Evolutionary conservation across 495 filamentous ascomycete species (phyloP), one percentile per base, ranked within the genome.

Genomic region (Tuber borchii): DNA sequence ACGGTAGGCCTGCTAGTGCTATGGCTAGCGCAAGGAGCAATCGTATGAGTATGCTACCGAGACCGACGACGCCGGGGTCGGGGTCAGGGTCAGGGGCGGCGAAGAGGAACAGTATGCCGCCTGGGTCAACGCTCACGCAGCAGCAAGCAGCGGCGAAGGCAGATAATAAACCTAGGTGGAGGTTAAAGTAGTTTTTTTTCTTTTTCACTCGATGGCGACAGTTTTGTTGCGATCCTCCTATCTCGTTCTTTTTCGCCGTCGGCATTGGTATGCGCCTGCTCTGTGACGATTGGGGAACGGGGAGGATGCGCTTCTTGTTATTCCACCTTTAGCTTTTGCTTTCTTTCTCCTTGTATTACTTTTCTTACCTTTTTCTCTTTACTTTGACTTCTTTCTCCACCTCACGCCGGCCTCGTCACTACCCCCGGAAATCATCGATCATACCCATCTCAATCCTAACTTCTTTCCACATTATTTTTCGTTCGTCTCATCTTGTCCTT

Each of bases 11-110:
- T 46, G 78, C 81, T 22, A 83, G 81, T 43, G 78, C 81, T 10
- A 72, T 83, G 74, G 76, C 74, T 20, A 71, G 72, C 31, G 78
- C 73, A 20, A 73, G 76, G 16, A 69, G 74, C 14, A 74, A 75
- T 69, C 72, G 73, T 46, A 81, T 82, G 73, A 81, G 78, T 42
- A 81, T 83, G 81, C 44, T 82, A 19, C 81, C 81, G 17, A 81
- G 81, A 81, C 81, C 81, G 6, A 73, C 75, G 34, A 80, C 77
- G 4, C 78, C 78, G 22, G 75, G 31, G 31, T 76, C 76, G n/a
- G 78, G 78, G 77, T 78, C 65, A 72, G 76, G 26, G 78, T 79
- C n/a, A 76, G 78, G 77, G n/a, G 75, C 44, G 26, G 72, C 72
- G 31, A 79, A 79, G 73, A 79, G 78, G 61, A 79, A 73, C 22